These are phyloP conservation scores for Aspergillus costaricaensis DNA, from an alignment of 2,329 filamentous ascomycete genomes.

Conservation along the genomic window DNA sequence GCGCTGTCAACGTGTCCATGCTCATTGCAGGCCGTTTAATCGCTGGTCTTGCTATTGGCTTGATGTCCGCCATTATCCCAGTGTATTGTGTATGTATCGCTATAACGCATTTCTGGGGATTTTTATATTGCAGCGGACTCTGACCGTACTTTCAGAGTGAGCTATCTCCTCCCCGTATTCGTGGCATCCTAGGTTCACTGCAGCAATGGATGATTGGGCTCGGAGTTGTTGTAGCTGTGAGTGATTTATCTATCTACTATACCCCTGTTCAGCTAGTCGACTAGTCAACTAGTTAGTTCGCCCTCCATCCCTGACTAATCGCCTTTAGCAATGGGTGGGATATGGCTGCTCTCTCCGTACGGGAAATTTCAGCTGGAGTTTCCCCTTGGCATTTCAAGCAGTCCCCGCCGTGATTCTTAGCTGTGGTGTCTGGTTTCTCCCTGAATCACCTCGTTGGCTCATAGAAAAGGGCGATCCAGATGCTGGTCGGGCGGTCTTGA, in stretches of 20 bases:
- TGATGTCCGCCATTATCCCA: slow-evolving; percentile 51
- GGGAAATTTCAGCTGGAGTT: slow-evolving; percentile 38
- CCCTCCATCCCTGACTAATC: slow-evolving; percentile 11
- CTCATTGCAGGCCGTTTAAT: slow-evolving; percentile 54
- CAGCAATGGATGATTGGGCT: slow-evolving; percentile 51
- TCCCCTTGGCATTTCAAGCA: slow-evolving; percentile 39
- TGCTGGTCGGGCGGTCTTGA: slow-evolving; percentile 37
- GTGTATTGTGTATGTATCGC: slow-evolving; percentile 45
- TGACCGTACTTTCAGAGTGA: slow-evolving; percentile 33
- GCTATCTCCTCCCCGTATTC: slow-evolving; percentile 41
- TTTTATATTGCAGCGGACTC: background rate
- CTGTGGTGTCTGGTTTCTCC: slow-evolving; percentile 36
- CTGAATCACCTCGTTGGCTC: slow-evolving; percentile 40
- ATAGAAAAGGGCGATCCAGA: slow-evolving; percentile 39
- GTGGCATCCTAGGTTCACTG: slow-evolving; percentile 44
- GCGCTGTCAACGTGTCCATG: slow-evolving; percentile 38
- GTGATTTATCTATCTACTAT: slow-evolving; percentile 8
- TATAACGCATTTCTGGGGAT: background rate
- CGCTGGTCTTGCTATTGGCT: slow-evolving; percentile 53
- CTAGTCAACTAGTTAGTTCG: background rate
- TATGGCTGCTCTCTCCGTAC: slow-evolving; percentile 46
- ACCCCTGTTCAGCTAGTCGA: too few relatives aligned
- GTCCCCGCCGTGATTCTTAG: slow-evolving; percentile 44
- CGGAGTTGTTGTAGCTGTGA: slow-evolving; percentile 45
- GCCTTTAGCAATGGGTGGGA: slow-evolving; percentile 51